phyloP scores from a whole-genome alignment of 768 basidiomycete species.

The Naganishia antarctica region DNA sequence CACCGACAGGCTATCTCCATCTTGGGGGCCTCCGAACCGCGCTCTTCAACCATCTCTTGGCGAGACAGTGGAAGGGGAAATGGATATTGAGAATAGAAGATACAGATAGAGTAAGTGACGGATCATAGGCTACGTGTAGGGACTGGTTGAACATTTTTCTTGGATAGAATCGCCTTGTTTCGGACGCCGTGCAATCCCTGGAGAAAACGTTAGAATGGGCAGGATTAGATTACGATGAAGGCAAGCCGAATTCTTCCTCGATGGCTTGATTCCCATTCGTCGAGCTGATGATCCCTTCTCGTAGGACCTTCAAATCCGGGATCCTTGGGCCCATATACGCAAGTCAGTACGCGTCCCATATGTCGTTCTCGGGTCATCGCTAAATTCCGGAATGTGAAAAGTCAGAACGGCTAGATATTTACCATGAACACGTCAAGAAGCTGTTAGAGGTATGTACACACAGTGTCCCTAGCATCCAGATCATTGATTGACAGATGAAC shows the following conservation, averaged over 20 bases:
- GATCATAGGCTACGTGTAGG: neutral
- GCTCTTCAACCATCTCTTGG: constrained; percentile 82
- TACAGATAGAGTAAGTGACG: constrained; percentile 70
- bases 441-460: constrained; percentile 70
- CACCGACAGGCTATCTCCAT: constrained; percentile 89
- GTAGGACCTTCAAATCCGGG: constrained; percentile 78
- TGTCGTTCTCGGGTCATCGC: neutral
- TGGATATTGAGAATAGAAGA: constrained; percentile 94
- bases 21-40: constrained; percentile 92
- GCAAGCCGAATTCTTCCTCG: constrained; percentile 52
- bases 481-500: neutral
- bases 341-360: constrained; percentile 53
- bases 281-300: too few species aligned
- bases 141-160: neutral
- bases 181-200: constrained; percentile 78
- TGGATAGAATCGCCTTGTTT: constrained; percentile 67
- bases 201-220: constrained; percentile 78
- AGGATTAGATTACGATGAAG: constrained; percentile 83
- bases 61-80: constrained; percentile 72
- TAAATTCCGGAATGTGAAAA: constrained; percentile 45
- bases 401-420: constrained; percentile 85
- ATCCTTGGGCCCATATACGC: constrained; percentile 77
- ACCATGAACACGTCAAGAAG: constrained; percentile 65
- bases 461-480: neutral
- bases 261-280: too few species aligned